phyloP scores from a whole-genome alignment of 768 basidiomycete species.

The Xanthoconium stramineum region DNA sequence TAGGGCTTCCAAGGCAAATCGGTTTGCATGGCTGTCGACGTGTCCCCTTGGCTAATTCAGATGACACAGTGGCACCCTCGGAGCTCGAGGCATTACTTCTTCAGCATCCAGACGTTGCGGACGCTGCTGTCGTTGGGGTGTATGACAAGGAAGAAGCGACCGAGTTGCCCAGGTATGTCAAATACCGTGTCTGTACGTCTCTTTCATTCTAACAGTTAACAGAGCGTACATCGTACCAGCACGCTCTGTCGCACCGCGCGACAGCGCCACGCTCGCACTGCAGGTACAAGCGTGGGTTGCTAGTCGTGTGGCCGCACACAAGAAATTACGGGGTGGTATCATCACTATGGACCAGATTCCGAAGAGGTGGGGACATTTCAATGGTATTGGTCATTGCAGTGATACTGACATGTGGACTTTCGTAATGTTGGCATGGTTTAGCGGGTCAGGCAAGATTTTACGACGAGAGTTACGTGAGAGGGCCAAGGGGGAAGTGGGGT shows the following conservation, averaged over 20 bases:
- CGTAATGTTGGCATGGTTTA: slow-evolving; percentile 22
- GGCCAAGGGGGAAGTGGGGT: slow-evolving; percentile 51
- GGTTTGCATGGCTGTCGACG: neutral
- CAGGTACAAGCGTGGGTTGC: slow-evolving; percentile 66
- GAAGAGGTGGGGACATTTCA: slow-evolving; percentile 21
- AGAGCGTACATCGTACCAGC: slow-evolving; percentile 58
- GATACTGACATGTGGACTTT: neutral
- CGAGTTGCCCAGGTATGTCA: slow-evolving; percentile 68
- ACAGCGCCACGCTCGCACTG: slow-evolving; percentile 35
- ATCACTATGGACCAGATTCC: slow-evolving; percentile 49
- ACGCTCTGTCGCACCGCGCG: slow-evolving; percentile 18
- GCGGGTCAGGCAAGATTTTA: slow-evolving; percentile 86
- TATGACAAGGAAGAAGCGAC: slow-evolving; percentile 65
- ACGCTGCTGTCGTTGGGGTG: slow-evolving; percentile 80
- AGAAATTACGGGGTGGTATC: slow-evolving; percentile 76
- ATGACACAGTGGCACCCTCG: slow-evolving; percentile 69
- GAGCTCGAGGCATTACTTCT: slow-evolving; percentile 78
- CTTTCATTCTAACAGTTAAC: neutral
- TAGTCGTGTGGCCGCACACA: slow-evolving; percentile 67
- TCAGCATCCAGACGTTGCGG: slow-evolving; percentile 71
- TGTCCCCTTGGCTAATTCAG: neutral
- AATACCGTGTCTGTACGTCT: neutral
- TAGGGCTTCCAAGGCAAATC: slow-evolving; percentile 72
- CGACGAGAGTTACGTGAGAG: slow-evolving; percentile 70
- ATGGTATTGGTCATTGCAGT: too few species aligned